phyloP scores from a whole-genome alignment of 2,329 filamentous ascomycete genomes.

The Diaporthe destruens region DNA sequence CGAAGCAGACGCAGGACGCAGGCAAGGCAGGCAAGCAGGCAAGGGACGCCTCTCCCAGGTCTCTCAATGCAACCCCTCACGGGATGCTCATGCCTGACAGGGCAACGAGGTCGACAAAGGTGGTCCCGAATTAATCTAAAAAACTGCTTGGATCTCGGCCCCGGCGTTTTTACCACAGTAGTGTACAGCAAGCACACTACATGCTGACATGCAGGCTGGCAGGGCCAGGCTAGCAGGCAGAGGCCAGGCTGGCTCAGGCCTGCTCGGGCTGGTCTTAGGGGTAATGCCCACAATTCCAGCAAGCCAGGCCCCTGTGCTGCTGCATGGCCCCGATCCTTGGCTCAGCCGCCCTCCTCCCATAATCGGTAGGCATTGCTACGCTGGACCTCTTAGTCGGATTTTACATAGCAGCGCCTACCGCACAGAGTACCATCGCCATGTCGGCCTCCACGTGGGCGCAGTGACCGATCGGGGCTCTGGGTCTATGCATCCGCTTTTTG shows the following conservation, averaged over 20 bases:
- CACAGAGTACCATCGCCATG: background rate
- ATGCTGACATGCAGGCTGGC: slow-evolving; percentile 30
- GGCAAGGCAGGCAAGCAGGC: no score
- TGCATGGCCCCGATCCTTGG: slow-evolving; percentile 9
- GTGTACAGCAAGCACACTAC: no score
- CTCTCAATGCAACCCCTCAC: slow-evolving; percentile 29
- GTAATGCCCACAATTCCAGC: slow-evolving; percentile 3
- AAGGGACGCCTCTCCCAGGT: slow-evolving; percentile 8
- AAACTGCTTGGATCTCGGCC: slow-evolving; percentile 25
- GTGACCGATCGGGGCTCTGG: slow-evolving; percentile 8
- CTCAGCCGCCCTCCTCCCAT: background rate
- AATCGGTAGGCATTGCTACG: background rate
- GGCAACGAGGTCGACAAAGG: slow-evolving; percentile 3
- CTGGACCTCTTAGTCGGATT: slow-evolving; percentile 1
- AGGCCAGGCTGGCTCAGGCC: no score
- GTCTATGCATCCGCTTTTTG: slow-evolving; percentile 4
- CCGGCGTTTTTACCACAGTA: slow-evolving; percentile 32
- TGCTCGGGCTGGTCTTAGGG: slow-evolving; percentile 21
- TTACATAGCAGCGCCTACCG: background rate
- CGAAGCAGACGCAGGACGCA: background rate
- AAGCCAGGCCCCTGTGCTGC: slow-evolving; percentile 13
- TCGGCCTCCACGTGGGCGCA: slow-evolving; percentile 24
- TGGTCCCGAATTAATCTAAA: slow-evolving; percentile 33
- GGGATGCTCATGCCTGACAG: slow-evolving; percentile 21
- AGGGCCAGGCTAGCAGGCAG: background rate